Base-by-base conservation (phyloP, 148 eudicot species). In the Diospyros lotus region DNA sequence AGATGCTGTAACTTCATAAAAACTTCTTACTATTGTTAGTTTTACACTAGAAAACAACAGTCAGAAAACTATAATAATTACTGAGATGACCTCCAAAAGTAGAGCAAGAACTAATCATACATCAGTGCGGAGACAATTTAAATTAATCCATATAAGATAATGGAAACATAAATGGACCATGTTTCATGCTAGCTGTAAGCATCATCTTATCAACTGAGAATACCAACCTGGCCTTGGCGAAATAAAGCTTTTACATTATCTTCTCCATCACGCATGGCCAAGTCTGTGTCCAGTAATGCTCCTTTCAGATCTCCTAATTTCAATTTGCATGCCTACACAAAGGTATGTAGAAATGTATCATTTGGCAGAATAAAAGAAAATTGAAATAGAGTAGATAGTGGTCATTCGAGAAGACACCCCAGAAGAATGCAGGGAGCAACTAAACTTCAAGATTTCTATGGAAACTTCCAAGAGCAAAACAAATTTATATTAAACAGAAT, bases 221-320 rank as follows among this genome's bases (percentile, higher is more conserved):
- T 17, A 77, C 87, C 15, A 81, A 92, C 97, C 94, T 92, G 97
- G 82, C 97, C 97, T 85, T 90, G 94, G 79, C 94, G 97, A 66
- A 79, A 92, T 76, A 84, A 80, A 75, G 94, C 94, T 84, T 92
- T 92, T 54, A 82, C 91, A 83, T 88, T 90, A 73, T 92, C 80
- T 48, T 87, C 87, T 46, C 80, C 88, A 72, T 92, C 94, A 73
- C 93, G 91, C 83, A 90, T 87, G 9, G 97, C 97, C 66, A 85
- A 88, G 18, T 90, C 94, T 38, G 93, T 83, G 76, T 92, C 94
- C 74, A 82, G 69, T 75, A 92, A 78, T 73, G 97, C 97, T 69
- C 97, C 97, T 75, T 83, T 78, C 38, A 86, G 60, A 75, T 92
- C 97, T 81, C 93, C 94, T 76, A 88, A 71, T 81, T 92, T 92